Base-by-base conservation (phyloP, 768 basidiomycete genomes). In the Mycena haematopus region DNA sequence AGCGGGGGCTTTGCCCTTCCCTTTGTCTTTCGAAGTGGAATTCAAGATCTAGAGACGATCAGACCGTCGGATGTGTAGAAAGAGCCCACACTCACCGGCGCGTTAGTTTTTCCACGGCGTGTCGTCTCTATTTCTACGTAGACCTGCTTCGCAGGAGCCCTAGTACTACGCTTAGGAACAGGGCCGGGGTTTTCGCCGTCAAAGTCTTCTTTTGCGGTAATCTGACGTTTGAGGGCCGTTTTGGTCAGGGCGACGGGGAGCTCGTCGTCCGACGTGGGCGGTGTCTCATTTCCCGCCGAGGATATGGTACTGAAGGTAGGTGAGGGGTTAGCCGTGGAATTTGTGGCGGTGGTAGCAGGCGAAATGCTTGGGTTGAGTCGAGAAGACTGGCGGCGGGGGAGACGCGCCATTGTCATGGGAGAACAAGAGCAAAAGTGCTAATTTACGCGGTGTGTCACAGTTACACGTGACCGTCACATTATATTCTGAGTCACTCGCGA, bases 1-100 rank as follows among this genome's bases (percentile, higher is more conserved):
- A 1, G 68, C 62, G 7, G 70, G 52, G 17, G 63, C 58, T 35
- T 79, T 82, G 52, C 74, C 78, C 68, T 80, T 81, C 14, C 70
- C 75, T 63, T 79, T 80, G 63, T 35, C 67, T 51, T 67, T 74
- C 11, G 58, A 29, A 14, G 63, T 14, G 25, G 66, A 40, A 14
- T 58, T 27, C 22, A 55, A 40, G 25, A 55, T 11, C 59, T 65
- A 31, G 71, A 50, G 15, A 60, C 6, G n/a, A 3, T 14, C 42
- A 35, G 45, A 46, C 4, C 29, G 66, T 19, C 46, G 5, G 22
- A 24, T 24, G 35, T 47, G 17, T 40, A 52, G 31, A 53, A 31
- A 50, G 63, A 25, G 29, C 35, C 10, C 8, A 35, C 10, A 38
- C 68, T 53, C 52, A 67, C 76, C 73, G 74, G 71, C 15, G 66